These are phyloP conservation scores for Ganoderma lucidum DNA, from an alignment of 1,284 basidiomycete species.

Conservation along the genomic window DNA sequence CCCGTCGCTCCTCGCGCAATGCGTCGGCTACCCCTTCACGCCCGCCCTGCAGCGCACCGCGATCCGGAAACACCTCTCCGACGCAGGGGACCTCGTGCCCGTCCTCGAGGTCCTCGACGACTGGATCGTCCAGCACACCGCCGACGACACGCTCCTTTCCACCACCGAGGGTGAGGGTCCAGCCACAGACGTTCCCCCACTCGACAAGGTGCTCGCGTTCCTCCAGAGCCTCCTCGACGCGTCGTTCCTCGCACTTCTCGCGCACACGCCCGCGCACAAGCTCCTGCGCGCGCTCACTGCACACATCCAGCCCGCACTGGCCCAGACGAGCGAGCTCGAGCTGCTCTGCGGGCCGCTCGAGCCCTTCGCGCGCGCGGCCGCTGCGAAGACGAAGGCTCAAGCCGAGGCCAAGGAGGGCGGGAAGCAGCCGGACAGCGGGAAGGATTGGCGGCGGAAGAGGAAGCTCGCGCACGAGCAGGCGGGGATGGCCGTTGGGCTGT, in stretches of 20 bases:
- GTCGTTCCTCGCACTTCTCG: conserved; percentile 69
- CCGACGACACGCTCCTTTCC: conserved; percentile 34
- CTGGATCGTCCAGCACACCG: conserved; percentile 58
- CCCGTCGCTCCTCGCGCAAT: conserved; percentile 56
- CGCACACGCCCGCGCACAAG: conserved; percentile 62
- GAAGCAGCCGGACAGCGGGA: conserved; percentile 45
- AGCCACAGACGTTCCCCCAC: conserved; percentile 32
- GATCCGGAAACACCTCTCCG: conserved; percentile 59
- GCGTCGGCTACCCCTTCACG: conserved; percentile 62
- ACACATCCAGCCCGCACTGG: conserved; percentile 62
- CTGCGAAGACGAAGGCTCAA: conserved; percentile 52
- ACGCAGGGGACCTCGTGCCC: conserved; percentile 58
- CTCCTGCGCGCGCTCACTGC: conserved; percentile 57
- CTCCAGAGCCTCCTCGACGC: conserved; percentile 72
- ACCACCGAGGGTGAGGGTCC: neutral
- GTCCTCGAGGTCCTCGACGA: conserved; percentile 59
- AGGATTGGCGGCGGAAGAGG: conserved; percentile 65
- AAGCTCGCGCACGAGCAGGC: conserved; percentile 61
- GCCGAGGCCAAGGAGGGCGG: conserved; percentile 45
- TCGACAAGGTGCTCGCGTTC: conserved; percentile 66
- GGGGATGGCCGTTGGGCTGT: conserved; percentile 64
- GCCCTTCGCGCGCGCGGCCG: conserved; percentile 56
- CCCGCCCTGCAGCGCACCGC: conserved; percentile 60
- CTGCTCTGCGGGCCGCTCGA: conserved; percentile 66
- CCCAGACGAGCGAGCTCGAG: conserved; percentile 56